A percentile compares a stretch with the other conserved stretches of the same genome.
Evolutionary conservation across 169 alveolate genomes (phyloP).

Genomic region (Plasmodium malariae): DNA sequence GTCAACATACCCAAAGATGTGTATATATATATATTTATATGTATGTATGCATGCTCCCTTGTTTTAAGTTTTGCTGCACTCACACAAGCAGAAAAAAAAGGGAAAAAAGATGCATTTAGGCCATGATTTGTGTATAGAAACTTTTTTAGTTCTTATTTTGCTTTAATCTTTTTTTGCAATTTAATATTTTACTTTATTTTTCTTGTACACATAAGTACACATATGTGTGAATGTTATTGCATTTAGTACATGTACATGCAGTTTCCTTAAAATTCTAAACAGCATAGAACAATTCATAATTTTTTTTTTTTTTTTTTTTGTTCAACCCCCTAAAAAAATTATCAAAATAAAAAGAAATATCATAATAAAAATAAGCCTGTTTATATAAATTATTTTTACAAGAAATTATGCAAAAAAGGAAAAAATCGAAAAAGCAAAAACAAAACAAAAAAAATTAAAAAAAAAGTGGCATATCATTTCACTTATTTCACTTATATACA

Average conservation of each 20-base stretch:
- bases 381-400: background rate
- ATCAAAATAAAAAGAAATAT: background rate
- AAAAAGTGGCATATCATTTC: slow-evolving; percentile 10
- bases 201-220: background rate
- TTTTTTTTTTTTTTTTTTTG: slow-evolving; percentile 27
- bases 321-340: slow-evolving; percentile 39
- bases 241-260: slow-evolving; percentile 63
- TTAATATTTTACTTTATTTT: background rate
- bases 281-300: slow-evolving; percentile 20
- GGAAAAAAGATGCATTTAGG: background rate
- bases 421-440: background rate
- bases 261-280: background rate
- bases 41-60: background rate
- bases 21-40: slow-evolving; percentile 6
- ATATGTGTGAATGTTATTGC: background rate
- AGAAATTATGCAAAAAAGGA: background rate
- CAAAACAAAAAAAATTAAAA: background rate
- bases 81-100: background rate
- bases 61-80: background rate
- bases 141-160: background rate
- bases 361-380: background rate
- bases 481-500: slow-evolving; percentile 6
- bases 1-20: background rate
- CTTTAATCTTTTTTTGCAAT: background rate
- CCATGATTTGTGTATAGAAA: background rate